A percentile compares a stretch with the other conserved stretches of the same genome.
Evolutionary conservation across 176 grass and related monocot genomes (phyloP).

Genomic region (Dactylis glomerata): DNA sequence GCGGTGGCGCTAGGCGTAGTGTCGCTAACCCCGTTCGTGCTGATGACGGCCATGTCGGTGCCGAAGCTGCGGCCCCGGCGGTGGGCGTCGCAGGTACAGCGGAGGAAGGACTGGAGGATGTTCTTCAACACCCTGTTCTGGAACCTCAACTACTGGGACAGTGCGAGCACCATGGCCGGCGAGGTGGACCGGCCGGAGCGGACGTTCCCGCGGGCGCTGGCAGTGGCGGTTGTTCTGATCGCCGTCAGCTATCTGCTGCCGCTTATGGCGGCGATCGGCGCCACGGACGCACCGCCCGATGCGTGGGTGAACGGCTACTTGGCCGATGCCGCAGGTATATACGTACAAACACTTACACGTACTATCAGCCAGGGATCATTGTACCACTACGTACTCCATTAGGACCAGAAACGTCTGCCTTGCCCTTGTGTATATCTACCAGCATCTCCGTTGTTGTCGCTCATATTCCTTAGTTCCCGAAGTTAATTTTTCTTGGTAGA

Average conservation of each 20-base stretch:
- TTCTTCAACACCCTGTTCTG: constrained; percentile 92
- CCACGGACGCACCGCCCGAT: constrained; percentile 44
- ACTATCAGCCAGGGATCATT: not conserved
- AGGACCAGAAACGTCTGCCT: not conserved
- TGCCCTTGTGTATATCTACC: not conserved
- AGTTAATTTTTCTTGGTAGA: not conserved
- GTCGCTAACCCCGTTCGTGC: constrained; percentile 59
- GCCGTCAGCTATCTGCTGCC: constrained; percentile 68
- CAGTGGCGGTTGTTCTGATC: constrained; percentile 52
- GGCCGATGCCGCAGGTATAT: constrained; percentile 75
- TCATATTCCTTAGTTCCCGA: not conserved
- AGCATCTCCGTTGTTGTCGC: not conserved
- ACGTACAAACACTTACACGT: not conserved
- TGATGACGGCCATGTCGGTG: constrained; percentile 60
- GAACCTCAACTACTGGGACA: constrained; percentile 95
- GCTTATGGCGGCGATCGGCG: constrained; percentile 73
- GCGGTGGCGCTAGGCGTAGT: constrained; percentile 54
- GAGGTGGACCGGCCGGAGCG: constrained; percentile 64
- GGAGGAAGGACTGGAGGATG: constrained; percentile 56
- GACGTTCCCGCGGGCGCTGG: constrained; percentile 69
- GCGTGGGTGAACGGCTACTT: constrained; percentile 68
- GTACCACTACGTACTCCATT: not conserved
- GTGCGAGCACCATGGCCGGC: constrained; percentile 75
- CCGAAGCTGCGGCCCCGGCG: constrained; percentile 47
- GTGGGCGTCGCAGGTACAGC: constrained; percentile 39